A percentile compares a stretch with the other conserved stretches of the same genome.
phyloP scores from a whole-genome alignment of 139 green algal genomes.

The Desmodesmus armatus region DNA sequence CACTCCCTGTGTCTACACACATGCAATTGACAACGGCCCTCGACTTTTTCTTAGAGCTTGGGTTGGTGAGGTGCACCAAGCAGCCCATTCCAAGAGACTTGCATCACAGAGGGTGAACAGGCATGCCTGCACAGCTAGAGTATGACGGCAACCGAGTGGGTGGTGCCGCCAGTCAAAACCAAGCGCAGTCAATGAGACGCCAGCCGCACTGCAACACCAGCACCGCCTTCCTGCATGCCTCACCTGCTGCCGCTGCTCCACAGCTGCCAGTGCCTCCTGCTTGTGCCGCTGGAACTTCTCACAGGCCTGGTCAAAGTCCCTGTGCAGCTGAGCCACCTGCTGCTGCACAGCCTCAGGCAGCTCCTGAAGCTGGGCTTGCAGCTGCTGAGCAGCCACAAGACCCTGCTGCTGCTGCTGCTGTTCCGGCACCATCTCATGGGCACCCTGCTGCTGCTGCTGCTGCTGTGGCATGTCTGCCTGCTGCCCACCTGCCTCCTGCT shows the following conservation, averaged over 20 bases:
- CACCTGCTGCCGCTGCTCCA: conserved; percentile 47
- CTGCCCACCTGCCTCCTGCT: conserved; percentile 5
- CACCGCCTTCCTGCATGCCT: no score
- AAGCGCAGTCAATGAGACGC: not conserved
- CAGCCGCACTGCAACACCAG: not conserved
- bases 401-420: conserved; percentile 51
- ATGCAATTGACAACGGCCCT: no score
- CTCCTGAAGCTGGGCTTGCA: conserved; percentile 4
- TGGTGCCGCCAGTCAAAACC: no score
- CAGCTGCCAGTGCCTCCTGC: conserved; percentile 41
- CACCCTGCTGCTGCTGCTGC: conserved; percentile 7
- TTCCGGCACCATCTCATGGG: conserved; percentile 42
- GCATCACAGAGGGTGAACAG: no score
- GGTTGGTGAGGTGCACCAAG: no score
- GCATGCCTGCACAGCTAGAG: no score
- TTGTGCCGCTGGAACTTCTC: conserved; percentile 17
- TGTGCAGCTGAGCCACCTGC: conserved; percentile 49
- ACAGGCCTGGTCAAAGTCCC: conserved; percentile 27
- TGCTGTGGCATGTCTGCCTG: not conserved
- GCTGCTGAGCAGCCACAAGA: no score
- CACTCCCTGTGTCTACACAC: no score
- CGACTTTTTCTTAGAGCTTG: no score
- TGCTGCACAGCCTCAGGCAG: conserved; percentile 47
- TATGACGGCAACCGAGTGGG: no score
- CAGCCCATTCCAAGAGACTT: no score